These are phyloP conservation scores for Ormosia emarginata DNA, from an alignment of 306 rosid species.

Conservation along the genomic window DNA sequence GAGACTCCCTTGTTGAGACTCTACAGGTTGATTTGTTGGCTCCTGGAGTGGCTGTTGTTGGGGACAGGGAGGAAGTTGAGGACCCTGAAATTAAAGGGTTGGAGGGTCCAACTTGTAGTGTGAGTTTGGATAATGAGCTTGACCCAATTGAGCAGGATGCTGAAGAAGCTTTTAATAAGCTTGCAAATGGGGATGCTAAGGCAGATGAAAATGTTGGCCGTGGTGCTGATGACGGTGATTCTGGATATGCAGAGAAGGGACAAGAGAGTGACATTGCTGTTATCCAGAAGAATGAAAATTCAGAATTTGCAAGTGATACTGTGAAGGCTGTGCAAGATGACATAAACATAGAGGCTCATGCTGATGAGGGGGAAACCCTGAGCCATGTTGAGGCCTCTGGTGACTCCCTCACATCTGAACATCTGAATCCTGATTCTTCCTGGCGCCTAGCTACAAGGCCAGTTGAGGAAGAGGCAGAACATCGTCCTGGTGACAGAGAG, in stretches of 20 bases:
- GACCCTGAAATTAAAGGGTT: constrained; percentile 28
- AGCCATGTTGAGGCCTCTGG: background rate
- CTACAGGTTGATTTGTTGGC: constrained; percentile 16
- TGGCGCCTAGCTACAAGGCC: constrained; percentile 15
- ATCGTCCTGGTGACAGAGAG: constrained; percentile 23
- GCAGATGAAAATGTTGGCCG: background rate
- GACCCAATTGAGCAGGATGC: constrained; percentile 17
- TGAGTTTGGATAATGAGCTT: constrained; percentile 39
- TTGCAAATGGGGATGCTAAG: background rate
- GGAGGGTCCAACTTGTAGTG: constrained; percentile 19
- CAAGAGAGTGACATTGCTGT: background rate
- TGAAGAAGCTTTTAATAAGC: constrained; percentile 19
- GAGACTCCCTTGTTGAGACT: constrained; percentile 29
- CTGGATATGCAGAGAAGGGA: constrained; percentile 1
- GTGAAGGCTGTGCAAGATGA: constrained; percentile 3
- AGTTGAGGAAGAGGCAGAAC: constrained; percentile 33
- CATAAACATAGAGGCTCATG: constrained; percentile 5
- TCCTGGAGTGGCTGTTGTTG: constrained; percentile 29
- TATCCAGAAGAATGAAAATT: constrained; percentile 1
- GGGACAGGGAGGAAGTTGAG: constrained; percentile 25
- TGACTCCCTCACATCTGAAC: constrained; percentile 20
- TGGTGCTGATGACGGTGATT: background rate
- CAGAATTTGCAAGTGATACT: background rate
- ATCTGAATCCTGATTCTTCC: constrained; percentile 22
- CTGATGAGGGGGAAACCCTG: constrained; percentile 23